Evolutionary conservation across 441 rosid genomes (phyloP), one percentile per base, ranked within the genome.

Genomic region (Populus hybrid): DNA sequence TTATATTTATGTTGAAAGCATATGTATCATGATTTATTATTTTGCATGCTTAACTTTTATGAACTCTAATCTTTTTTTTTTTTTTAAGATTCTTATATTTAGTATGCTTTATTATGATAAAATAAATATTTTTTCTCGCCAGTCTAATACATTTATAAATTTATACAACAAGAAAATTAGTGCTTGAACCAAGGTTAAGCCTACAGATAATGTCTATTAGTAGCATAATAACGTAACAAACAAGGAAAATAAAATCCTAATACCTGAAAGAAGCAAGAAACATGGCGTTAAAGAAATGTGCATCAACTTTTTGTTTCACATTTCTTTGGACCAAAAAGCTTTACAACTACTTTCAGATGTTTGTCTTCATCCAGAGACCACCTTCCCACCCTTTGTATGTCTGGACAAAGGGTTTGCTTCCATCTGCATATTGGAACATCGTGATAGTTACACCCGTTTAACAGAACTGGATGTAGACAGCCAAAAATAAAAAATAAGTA

Each of bases 351-450:
- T 83, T 78, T 92, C 85, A 96, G 75, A 76, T 90, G 88, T 79
- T 90, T 89, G 71, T 87, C 89, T 83, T 95, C 99, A 73, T 93
- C 93, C 12, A 50, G n/a, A 77, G 81, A 85, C 92, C 97, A 96
- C 79, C 83, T 87, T 67, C 98, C 98, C 38, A 78, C 81, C 78
- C 84, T 84, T 74, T 73, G 75, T 76, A 86, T 89, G 28, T 73
- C 79, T 67, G 97, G 94, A 73, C 86, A 86, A 53, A 94, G 93
- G 34, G 92, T 76, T 83, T 93, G 90, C 70, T 73, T 84, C 98
- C 98, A 96, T 82, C 99, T 95, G 88, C 77, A 76, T 53, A 42
- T 18, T 18, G 32, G 68, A 34, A 71, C 26, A 75, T 20, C 65
- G 42, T 5, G 24, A 34, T 9, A 3, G 20, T 26, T 0, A 23